phyloP scores from a whole-genome alignment of 192 early-diverging fungal species.

The Podila minutissima region DNA sequence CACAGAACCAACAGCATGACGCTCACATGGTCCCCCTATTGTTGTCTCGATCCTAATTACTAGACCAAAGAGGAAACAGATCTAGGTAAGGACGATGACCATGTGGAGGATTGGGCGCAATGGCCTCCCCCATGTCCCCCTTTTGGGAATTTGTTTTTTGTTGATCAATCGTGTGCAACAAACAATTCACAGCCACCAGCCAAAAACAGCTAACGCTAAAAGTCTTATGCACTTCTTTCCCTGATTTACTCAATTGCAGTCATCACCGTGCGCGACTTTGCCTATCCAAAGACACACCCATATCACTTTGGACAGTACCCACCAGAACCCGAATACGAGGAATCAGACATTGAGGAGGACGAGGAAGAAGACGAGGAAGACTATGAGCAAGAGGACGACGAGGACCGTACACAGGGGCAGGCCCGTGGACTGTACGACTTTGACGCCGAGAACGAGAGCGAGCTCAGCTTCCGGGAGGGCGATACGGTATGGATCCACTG shows the following conservation, averaged over 20 bases:
- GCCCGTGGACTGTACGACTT: conserved; percentile 78
- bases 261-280: conserved; percentile 35
- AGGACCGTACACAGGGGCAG: conserved; percentile 53
- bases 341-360: conserved; percentile 24
- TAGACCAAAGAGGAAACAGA: too few relatives aligned
- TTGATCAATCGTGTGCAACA: too few relatives aligned
- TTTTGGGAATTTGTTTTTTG: too few relatives aligned
- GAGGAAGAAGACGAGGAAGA: conserved; percentile 13
- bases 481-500: conserved; percentile 74
- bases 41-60: too few relatives aligned
- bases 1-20: too few relatives aligned
- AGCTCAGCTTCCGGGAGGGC: conserved; percentile 71
- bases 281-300: conserved; percentile 33
- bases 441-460: conserved; percentile 72
- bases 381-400: neutral
- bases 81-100: too few relatives aligned
- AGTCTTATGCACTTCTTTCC: neutral
- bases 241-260: conserved; percentile 9
- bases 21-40: too few relatives aligned
- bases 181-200: too few relatives aligned
- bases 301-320: conserved; percentile 34
- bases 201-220: neutral
- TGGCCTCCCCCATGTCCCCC: too few relatives aligned
- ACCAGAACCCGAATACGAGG: conserved; percentile 24
- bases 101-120: too few relatives aligned